Evolutionary conservation across 2,329 filamentous ascomycete species (phyloP).

Genomic region (Nemania sp.): DNA sequence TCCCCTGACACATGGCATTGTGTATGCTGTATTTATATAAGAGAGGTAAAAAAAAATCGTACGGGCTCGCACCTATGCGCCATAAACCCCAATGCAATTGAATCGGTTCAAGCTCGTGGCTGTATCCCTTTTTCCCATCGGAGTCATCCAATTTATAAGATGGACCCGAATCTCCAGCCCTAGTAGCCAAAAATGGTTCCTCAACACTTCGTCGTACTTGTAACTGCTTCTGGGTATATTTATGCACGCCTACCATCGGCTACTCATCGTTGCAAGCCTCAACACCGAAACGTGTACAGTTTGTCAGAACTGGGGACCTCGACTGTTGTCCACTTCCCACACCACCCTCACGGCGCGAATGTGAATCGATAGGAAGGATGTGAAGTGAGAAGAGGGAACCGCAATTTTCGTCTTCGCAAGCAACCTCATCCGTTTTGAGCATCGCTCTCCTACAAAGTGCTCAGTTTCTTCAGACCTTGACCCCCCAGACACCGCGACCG

Average conservation of each 20-base stretch:
- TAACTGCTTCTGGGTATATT: not conserved
- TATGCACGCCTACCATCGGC: not conserved
- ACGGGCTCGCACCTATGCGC: not conserved
- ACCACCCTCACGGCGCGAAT: not conserved
- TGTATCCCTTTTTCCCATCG: not conserved
- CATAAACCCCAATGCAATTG: slow-evolving; percentile 4
- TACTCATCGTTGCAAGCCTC: not conserved
- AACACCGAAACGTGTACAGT: not conserved
- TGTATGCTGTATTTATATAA: not conserved
- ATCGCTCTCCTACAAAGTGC: not conserved
- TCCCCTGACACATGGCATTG: not conserved
- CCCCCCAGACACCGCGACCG: slow-evolving; percentile 80
- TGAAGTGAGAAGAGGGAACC: not conserved
- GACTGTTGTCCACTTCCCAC: not conserved
- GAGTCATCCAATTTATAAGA: not conserved
- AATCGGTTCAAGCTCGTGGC: not conserved
- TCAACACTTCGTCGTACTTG: not conserved
- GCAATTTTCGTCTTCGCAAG: not conserved
- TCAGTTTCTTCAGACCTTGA: slow-evolving; percentile 46
- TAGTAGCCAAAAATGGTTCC: not conserved
- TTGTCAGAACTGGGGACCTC: not conserved
- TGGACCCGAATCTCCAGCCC: not conserved
- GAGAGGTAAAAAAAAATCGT: not conserved
- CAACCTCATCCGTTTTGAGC: not conserved
- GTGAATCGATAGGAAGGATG: not conserved